Evolutionary conservation across 2,329 filamentous ascomycete genomes (phyloP).

Genomic region (Colletotrichum theobromicola): DNA sequence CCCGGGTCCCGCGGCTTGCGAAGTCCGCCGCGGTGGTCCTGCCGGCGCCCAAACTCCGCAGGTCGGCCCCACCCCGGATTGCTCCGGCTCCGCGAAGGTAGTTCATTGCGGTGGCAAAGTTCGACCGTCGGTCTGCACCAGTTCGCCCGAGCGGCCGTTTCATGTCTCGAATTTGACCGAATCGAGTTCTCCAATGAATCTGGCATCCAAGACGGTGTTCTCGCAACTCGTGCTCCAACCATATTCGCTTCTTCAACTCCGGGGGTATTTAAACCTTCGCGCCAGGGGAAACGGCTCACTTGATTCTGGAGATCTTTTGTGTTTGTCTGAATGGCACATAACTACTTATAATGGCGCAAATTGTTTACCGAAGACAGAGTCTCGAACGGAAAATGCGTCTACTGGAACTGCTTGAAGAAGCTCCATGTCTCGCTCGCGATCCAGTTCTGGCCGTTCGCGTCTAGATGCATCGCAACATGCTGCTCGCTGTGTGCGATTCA

Average conservation of each 20-base stretch:
- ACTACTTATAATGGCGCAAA: too few species aligned
- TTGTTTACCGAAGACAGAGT: too few species aligned
- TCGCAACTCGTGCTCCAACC: neutral
- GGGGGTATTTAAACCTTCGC: too few species aligned
- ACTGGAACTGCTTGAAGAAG: neutral
- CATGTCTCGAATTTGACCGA: neutral
- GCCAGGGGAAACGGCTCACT: too few species aligned
- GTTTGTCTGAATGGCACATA: too few species aligned
- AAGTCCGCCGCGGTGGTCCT: neutral
- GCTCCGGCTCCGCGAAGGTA: neutral
- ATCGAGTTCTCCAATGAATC: neutral
- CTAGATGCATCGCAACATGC: accelerated
- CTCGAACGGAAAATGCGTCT: neutral
- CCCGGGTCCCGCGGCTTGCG: neutral
- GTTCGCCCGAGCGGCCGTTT: neutral
- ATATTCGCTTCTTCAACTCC: neutral
- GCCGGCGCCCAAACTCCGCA: neutral
- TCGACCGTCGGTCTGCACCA: neutral
- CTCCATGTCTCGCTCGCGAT: neutral
- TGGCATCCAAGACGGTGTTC: neutral
- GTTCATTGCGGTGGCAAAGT: neutral
- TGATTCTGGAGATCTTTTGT: too few species aligned
- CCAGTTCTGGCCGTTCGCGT: neutral
- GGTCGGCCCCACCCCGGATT: neutral
- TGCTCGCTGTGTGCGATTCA: too few species aligned